phyloP scores from a whole-genome alignment of 768 basidiomycete species.

The Suillus lakei region DNA sequence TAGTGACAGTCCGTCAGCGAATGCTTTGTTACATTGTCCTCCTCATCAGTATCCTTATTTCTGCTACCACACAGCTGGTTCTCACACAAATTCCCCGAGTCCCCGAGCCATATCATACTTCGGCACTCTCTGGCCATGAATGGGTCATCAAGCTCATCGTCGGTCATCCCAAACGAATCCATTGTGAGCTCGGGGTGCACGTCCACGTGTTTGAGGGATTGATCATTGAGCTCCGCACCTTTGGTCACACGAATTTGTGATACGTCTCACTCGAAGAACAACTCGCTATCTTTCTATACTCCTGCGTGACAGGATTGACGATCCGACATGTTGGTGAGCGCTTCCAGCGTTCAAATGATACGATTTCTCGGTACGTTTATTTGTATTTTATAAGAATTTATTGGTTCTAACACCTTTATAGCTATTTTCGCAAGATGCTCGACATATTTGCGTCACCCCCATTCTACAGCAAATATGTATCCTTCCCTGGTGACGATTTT shows the following conservation, averaged over 20 bases:
- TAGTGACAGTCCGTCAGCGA: too few relatives aligned
- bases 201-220: conserved; percentile 33
- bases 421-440: conserved; percentile 36
- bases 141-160: conserved; percentile 12
- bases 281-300: conserved; percentile 43
- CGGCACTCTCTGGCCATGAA: neutral
- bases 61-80: neutral
- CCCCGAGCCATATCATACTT: conserved; percentile 4
- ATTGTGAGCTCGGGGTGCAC: conserved; percentile 32
- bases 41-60: too few relatives aligned
- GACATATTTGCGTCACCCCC: conserved; percentile 22
- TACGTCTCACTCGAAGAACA: conserved; percentile 40
- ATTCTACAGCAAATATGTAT: conserved; percentile 33
- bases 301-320: conserved; percentile 32
- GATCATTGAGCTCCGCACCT: conserved; percentile 22
- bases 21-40: too few relatives aligned
- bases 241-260: conserved; percentile 24
- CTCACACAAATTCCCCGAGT: neutral
- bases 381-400: too few relatives aligned
- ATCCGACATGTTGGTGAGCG: conserved; percentile 37
- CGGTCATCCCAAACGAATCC: conserved; percentile 22
- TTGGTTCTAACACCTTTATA: conserved; percentile 7
- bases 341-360: conserved; percentile 44
- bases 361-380: conserved; percentile 39
- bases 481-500: conserved; percentile 12